Percentiles rank a stretch among this genome's conserved stretches.
phyloP scores from a whole-genome alignment of 306 rosid species.

The Potentilla sterilis region DNA sequence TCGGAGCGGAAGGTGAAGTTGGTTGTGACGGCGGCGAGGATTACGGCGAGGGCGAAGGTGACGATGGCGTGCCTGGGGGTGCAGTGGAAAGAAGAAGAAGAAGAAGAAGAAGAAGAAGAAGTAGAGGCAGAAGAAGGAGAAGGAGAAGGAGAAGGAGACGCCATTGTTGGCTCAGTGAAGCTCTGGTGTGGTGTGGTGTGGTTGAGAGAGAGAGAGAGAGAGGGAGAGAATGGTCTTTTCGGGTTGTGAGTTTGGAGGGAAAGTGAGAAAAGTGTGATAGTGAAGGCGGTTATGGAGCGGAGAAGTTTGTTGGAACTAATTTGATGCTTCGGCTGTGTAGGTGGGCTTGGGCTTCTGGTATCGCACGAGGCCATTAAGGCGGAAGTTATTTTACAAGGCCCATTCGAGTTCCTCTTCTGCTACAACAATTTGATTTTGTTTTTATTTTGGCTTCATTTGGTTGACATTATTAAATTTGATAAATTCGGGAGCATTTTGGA shows the following conservation, averaged over 20 bases:
- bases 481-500: not conserved
- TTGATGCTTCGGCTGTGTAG: not conserved
- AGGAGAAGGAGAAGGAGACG: constrained; percentile 38
- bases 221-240: not conserved
- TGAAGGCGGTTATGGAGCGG: not conserved
- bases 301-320: not conserved
- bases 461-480: not conserved
- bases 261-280: not conserved
- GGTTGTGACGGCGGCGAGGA: constrained; percentile 51
- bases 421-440: too few species aligned
- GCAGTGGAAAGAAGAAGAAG: constrained; percentile 34
- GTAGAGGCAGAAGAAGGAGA: constrained; percentile 29
- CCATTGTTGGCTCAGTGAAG: constrained; percentile 39
- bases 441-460: too few species aligned
- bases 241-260: constrained; percentile 8
- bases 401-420: not conserved
- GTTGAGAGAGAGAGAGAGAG: constrained; percentile 10
- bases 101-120: constrained; percentile 36
- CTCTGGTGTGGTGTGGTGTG: not conserved
- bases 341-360: not conserved
- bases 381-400: too few species aligned
- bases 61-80: constrained; percentile 38
- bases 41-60: constrained; percentile 35
- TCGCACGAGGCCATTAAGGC: not conserved
- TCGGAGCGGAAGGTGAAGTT: constrained; percentile 35